A percentile compares a stretch with the other conserved stretches of the same genome.
These are phyloP conservation scores for Exophiala viscosa DNA, from an alignment of 2,329 filamentous ascomycete genomes.

Conservation along the genomic window DNA sequence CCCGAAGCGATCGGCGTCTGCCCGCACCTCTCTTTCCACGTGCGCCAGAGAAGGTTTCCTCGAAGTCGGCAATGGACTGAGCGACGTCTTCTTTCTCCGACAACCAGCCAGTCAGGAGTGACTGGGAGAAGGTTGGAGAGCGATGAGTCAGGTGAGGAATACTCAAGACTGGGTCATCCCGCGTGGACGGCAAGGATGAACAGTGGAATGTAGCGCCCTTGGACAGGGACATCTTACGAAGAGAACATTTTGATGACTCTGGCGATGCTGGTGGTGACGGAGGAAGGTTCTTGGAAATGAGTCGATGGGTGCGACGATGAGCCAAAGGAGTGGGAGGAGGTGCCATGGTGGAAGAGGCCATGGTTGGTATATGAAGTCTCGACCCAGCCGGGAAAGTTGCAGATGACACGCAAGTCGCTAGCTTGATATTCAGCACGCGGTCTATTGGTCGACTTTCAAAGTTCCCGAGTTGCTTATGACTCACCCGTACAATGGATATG, in stretches of 20 bases:
- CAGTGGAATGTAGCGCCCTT: slow-evolving; percentile 66
- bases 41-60: slow-evolving; percentile 55
- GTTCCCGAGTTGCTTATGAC: slow-evolving; percentile 21
- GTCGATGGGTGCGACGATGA: slow-evolving; percentile 28
- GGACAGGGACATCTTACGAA: slow-evolving; percentile 54
- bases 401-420: slow-evolving; percentile 25
- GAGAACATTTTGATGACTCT: slow-evolving; percentile 28
- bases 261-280: slow-evolving; percentile 25
- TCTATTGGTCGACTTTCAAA: slow-evolving; percentile 18
- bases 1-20: slow-evolving; percentile 23
- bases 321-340: slow-evolving; percentile 27
- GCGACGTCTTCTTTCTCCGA: slow-evolving; percentile 70
- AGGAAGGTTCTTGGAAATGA: slow-evolving; percentile 24
- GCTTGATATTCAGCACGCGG: slow-evolving; percentile 19
- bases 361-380: slow-evolving; percentile 23
- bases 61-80: slow-evolving; percentile 66
- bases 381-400: slow-evolving; percentile 16
- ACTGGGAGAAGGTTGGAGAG: slow-evolving; percentile 56
- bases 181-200: slow-evolving; percentile 40
- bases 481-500: slow-evolving; percentile 22
- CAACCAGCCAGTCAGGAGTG: slow-evolving; percentile 30
- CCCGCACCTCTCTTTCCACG: slow-evolving; percentile 35
- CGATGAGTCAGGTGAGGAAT: slow-evolving; percentile 56
- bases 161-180: slow-evolving; percentile 42
- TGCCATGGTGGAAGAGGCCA: slow-evolving; percentile 24